Base-by-base conservation (phyloP, 805 yeast species). In the Candida ponderosae region DNA sequence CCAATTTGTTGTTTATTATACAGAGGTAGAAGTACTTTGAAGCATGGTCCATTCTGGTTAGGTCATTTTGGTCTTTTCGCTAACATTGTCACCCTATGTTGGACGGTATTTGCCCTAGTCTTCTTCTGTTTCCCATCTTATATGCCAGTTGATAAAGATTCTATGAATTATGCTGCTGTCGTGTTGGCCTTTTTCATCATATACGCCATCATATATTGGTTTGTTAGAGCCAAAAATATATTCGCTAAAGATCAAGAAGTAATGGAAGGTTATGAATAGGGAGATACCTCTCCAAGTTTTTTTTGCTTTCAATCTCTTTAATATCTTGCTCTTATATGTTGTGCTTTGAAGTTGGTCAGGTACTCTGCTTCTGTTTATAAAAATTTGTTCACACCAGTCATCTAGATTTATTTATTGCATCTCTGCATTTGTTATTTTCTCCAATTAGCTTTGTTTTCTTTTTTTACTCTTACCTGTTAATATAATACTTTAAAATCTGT, bases 121-220 rank as follows among this genome's bases (percentile, higher is more conserved):
- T 75, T 81, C 56, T 80, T 72, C 62, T 74, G 77, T 32, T 74
- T 81, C 63, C 88, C 89, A 23, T 59, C 75, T 20, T 62, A 61
- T 10, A 65, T 74, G 71, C 89, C 88, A 2, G 87, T 70, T 3
- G 63, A 67, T 3, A 69, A 66, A 27, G 71, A 73, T 30, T 67
- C 69, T 43, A 81, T 81, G 88, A 81, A 81, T 54, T 81, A 81
- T 47, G 77, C 79, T 14, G 56, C 72, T 23, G 82, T 70, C 8
- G 82, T 75, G 16, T 61, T 71, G 40, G 72, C 59, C 17, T 76
- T 76, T 7, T 69, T 63, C 50, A 49, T 65, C 5, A 11, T 60
- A 0, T 74, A 68, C 48, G 54, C 72, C 26, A 42, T 74, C 2
- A 38, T 63, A 5, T 78, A 77, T 51, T 79, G 86, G 86, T 60